These are phyloP conservation scores for Aspergillus thermomutatus DNA, from an alignment of 2,329 filamentous ascomycete genomes.

Conservation along the genomic window DNA sequence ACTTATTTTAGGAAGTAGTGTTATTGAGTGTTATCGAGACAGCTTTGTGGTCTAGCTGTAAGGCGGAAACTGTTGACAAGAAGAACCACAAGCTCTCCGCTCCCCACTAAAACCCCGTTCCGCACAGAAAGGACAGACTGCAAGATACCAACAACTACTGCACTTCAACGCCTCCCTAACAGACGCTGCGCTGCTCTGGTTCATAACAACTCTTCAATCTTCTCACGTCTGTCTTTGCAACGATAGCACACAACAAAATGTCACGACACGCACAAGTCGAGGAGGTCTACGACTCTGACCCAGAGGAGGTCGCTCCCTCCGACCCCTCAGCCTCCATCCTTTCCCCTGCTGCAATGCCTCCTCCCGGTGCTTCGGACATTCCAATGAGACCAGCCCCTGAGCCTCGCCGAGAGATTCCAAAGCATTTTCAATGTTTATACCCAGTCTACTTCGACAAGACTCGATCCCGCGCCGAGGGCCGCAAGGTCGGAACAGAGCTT, in stretches of 20 bases:
- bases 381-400: slow-evolving; percentile 36
- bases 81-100: slow-evolving; percentile 12
- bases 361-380: slow-evolving; percentile 21
- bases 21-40: background rate
- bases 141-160: background rate
- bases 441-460: slow-evolving; percentile 88
- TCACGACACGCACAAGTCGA: slow-evolving; percentile 79
- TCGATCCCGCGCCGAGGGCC: slow-evolving; percentile 66
- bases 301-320: slow-evolving; percentile 77
- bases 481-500: slow-evolving; percentile 68
- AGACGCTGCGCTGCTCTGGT: background rate
- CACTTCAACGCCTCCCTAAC: background rate
- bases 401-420: slow-evolving; percentile 57
- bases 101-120: slow-evolving; percentile 18
- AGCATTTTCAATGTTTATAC: slow-evolving; percentile 84
- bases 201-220: background rate
- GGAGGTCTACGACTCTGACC: slow-evolving; percentile 89
- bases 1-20: background rate
- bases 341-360: slow-evolving; percentile 34
- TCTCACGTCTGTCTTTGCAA: background rate
- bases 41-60: background rate
- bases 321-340: slow-evolving; percentile 53
- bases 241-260: slow-evolving; percentile 51
- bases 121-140: slow-evolving; percentile 21
- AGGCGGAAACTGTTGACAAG: slow-evolving; percentile 1